A percentile compares a stretch with the other conserved stretches of the same genome.
These are phyloP conservation scores for Pseudonectria buxi DNA, from an alignment of 2,329 filamentous ascomycete species.

Conservation along the genomic window DNA sequence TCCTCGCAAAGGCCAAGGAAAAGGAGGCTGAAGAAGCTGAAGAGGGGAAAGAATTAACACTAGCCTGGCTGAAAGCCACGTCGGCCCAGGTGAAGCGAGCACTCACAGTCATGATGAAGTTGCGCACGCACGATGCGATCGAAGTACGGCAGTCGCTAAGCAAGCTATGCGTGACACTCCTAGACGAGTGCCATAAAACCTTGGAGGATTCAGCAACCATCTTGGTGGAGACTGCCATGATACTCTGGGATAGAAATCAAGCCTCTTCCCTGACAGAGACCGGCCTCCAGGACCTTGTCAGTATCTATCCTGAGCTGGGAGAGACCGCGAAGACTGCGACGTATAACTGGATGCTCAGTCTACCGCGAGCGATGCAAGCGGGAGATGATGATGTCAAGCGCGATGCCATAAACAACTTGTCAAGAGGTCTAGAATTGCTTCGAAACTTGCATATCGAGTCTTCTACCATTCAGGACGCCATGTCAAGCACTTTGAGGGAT, in stretches of 20 bases:
- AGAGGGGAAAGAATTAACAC: constrained; percentile 34
- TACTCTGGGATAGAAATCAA: constrained; percentile 48
- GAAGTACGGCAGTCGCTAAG: constrained; percentile 65
- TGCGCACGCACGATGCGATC: constrained; percentile 62
- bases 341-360: constrained; percentile 72
- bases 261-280: constrained; percentile 33
- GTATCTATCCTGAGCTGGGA: constrained; percentile 53
- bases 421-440: constrained; percentile 62
- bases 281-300: constrained; percentile 54
- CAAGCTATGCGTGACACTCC: constrained; percentile 63
- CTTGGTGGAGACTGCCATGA: constrained; percentile 74
- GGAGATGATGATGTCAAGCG: constrained; percentile 75
- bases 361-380: constrained; percentile 77
- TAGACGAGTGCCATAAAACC: constrained; percentile 72
- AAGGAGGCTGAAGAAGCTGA: constrained; percentile 16
- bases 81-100: constrained; percentile 76
- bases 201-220: constrained; percentile 63
- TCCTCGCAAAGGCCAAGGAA: constrained; percentile 32
- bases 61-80: constrained; percentile 73
- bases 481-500: constrained; percentile 66
- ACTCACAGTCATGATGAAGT: constrained; percentile 66
- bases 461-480: constrained; percentile 56
- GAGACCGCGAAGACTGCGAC: constrained; percentile 63
- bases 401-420: constrained; percentile 67
- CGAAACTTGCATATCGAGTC: constrained; percentile 57